Base-by-base conservation (phyloP, 2,329 filamentous ascomycete genomes). In the Clarireedia sp. region DNA sequence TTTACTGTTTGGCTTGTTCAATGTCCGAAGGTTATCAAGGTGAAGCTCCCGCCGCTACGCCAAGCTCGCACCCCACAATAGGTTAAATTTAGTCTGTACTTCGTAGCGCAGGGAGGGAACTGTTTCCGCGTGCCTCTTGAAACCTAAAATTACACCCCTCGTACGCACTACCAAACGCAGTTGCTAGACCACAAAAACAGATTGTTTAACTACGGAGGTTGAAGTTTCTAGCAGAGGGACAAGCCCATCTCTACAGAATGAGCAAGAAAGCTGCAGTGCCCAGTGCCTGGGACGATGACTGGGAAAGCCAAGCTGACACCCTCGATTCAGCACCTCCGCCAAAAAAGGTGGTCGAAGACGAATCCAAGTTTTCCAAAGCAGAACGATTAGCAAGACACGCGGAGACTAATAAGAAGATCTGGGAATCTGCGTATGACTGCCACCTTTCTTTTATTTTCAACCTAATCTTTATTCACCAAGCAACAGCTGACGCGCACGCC, bases 261-360 rank as follows among this genome's bases (percentile, higher is more conserved):
- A 61, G 56, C 57, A 68, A 66, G 74, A 73, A 76, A 64, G 61
- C 63, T 48, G 71, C 70, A 21, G 70, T 86, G 57, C 85, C 87
- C 38, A 82, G 90, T 69, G 91, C 90, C 19, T 96, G 92, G 92
- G 90, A 75, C 61, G 85, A 95, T 64, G 89, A 96, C 67, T 97
- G 91, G 90, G 89, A 92, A 69, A 73, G 75, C 5, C 80, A 87
- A 67, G 89, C 87, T 56, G 90, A 95, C 69, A 78, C 69, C 56
- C 69, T 70, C 43, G 68, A 74, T 17, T 38, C 49, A 21, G 56
- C 51, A 41, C 53, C 51, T 24, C 53, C 62, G 41, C 60, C 60
- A 37, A 40, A 53, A 23, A 24, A 55, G 45, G 63, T 57, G 38
- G 52, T 51, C 8, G 58, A 64, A 51, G 61, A 66, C 43, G 58